Base-by-base conservation (phyloP, 352 stramenopile species). In the Phytophthora sp. region DNA sequence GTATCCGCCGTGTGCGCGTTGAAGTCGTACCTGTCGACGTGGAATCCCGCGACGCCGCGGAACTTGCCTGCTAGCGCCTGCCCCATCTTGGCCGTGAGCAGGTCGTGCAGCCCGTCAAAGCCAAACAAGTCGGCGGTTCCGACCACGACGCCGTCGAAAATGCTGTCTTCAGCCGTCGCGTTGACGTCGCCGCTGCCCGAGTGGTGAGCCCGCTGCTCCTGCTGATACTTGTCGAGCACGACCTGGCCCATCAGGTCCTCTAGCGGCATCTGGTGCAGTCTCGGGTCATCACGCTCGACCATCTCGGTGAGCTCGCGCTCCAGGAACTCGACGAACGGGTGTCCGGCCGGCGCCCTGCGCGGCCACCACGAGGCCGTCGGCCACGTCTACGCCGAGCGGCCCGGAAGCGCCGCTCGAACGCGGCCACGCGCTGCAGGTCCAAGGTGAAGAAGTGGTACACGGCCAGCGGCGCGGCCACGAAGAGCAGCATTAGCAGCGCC, bases 401-500 rank as follows among this genome's bases (percentile, higher is more conserved):
- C 9, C 54, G 50, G 31, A 57, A 38, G 17, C 13, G 44, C 15
- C 23, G 30, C 30, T 59, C 21, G 3, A 57, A 59, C 28, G 42
- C 48, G 11, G 37, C 5, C 32, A 39, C 42, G 35, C 42, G 45
- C 17, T 56, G 27, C 28, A 68, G 62, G 38, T 79, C 66, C 46
- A 77, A 68, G 31, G 62, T 73, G 27, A 62, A 51, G 46, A 74
- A 58, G 41, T 75, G 62, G 45, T 78, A 79, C 20, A 77, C 49
- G 24, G 66, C 5, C 9, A 82, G 56, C 26, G 66, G 69, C 24
- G 69, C 42, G 5, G 62, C 13, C 34, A 79, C 69, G 52, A 81
- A 78, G 37, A 65, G 50, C 13, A 72, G 43, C 3, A 59, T 39
- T 23, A 79, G 52, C 13, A 62, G 50, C 5, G 70, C 35, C n/a